Evolutionary conservation across 306 rosid genomes (phyloP).

Genomic region (Pyrus communis): DNA sequence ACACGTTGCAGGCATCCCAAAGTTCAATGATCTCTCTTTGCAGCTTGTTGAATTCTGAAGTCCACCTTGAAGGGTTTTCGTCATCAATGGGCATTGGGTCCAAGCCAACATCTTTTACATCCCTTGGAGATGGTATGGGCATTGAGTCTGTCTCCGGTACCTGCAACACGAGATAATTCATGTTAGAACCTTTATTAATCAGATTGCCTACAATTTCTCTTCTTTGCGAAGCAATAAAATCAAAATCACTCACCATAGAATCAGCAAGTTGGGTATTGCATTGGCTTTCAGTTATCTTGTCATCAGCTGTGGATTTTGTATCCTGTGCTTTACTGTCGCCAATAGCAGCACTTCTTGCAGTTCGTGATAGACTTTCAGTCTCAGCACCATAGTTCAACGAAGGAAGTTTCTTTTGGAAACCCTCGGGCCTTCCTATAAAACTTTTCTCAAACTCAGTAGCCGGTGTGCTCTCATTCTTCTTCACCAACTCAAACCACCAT

Average conservation of each 20-base stretch:
- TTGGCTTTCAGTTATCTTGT: slow-evolving; percentile 18
- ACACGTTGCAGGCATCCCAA: slow-evolving; percentile 79
- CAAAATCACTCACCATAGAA: slow-evolving; percentile 34
- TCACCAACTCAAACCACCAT: slow-evolving; percentile 52
- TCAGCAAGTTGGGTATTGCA: slow-evolving; percentile 28
- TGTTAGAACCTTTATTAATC: neutral
- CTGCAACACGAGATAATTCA: slow-evolving; percentile 31
- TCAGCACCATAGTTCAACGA: slow-evolving; percentile 32
- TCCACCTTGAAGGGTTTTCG: slow-evolving; percentile 59
- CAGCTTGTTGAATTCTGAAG: slow-evolving; percentile 64
- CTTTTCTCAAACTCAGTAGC: slow-evolving; percentile 48
- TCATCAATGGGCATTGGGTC: slow-evolving; percentile 53
- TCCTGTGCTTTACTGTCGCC: slow-evolving; percentile 26
- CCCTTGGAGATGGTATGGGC: slow-evolving; percentile 22
- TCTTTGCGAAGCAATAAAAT: neutral
- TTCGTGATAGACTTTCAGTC: slow-evolving; percentile 23
- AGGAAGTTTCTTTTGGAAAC: slow-evolving; percentile 39
- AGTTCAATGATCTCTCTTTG: slow-evolving; percentile 72
- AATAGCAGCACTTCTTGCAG: slow-evolving; percentile 18
- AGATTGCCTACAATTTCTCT: neutral
- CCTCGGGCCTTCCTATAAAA: slow-evolving; percentile 58
- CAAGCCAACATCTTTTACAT: slow-evolving; percentile 61
- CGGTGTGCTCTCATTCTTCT: slow-evolving; percentile 45
- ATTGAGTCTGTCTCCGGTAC: slow-evolving; percentile 28
- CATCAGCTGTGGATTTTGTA: slow-evolving; percentile 23